phyloP scores from a whole-genome alignment of 805 yeast genomes.

The Komagataella kurtzmanii region DNA sequence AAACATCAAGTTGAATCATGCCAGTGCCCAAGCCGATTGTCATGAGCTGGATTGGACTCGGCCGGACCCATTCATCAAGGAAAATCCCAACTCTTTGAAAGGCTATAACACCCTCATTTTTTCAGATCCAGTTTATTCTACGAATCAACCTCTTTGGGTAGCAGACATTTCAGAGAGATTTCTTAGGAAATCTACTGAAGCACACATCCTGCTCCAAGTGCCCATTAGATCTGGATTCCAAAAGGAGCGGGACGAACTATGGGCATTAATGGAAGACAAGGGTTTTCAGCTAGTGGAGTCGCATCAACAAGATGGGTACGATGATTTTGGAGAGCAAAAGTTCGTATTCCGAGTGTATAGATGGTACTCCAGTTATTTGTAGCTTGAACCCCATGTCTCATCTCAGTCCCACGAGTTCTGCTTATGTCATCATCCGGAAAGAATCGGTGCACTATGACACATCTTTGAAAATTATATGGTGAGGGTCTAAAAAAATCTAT shows the following conservation, averaged over 20 bases:
- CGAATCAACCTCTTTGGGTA: constrained; percentile 68
- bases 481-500: neutral
- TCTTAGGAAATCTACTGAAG: constrained; percentile 15
- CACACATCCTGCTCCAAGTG: constrained; percentile 53
- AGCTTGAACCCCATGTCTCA: neutral
- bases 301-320: constrained; percentile 50
- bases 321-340: constrained; percentile 70
- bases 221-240: constrained; percentile 64
- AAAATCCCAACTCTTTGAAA: constrained; percentile 12
- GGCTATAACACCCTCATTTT: constrained; percentile 48
- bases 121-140: constrained; percentile 84
- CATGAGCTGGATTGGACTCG: constrained; percentile 66
- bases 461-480: neutral
- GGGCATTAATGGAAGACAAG: constrained; percentile 31
- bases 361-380: constrained; percentile 4
- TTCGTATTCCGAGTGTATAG: constrained; percentile 34
- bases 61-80: constrained; percentile 23
- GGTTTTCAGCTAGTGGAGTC: constrained; percentile 22
- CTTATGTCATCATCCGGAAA: neutral
- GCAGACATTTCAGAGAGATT: constrained; percentile 42
- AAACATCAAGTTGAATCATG: constrained; percentile 43
- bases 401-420: neutral
- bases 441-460: neutral
- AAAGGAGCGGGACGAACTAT: constrained; percentile 45
- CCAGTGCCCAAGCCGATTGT: constrained; percentile 9